Base-by-base conservation (phyloP, 257 asterid genomes). In the Salvia splendens region DNA sequence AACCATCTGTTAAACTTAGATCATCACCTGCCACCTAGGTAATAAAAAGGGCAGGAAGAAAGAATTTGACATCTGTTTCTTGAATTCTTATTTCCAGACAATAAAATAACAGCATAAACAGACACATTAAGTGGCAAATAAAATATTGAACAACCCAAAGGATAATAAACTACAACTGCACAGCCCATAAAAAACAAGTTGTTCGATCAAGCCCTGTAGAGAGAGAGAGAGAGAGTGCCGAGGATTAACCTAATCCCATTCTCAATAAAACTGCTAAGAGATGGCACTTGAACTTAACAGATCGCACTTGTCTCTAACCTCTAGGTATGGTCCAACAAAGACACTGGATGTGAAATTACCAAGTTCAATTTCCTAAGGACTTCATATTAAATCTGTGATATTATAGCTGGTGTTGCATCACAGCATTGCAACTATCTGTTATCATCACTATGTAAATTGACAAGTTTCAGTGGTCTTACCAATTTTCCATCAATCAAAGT, bases 401-500 rank as follows among this genome's bases (percentile, higher is more conserved):
- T 41, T 30, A 40, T 24, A 63, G 49, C 49, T 68, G 70, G 28
- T 38, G 32, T 59, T 41, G 55, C 57, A 61, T 33, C 53, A 24
- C 30, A 24, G 30, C 30, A 24, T 24, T 24, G 30, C n/a, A 61
- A 43, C 45, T 55, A 47, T 68, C 56, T 12, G 48, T 32, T 59
- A 24, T 35, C 47, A 47, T 56, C 60, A 60, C 45, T 40, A 52
- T 58, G 48, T 53, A 53, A 64, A 68, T 73, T 33, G 35, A 57
- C 49, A 57, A 43, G 52, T 41, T 36, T 15, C 43, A 67, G 73
- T 49, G 75, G 72, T 41, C 70, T 60, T 84, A 93, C 97, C 96
- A 87, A 75, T 78, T 82, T 88, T 5, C 96, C 96, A 69, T 91
- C 73, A 55, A 94, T 78, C 82, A 88, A 82, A 67, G 92, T 90